These are phyloP conservation scores for Termitomyces bulborhizus DNA, from an alignment of 768 basidiomycete genomes.

Conservation along the genomic window DNA sequence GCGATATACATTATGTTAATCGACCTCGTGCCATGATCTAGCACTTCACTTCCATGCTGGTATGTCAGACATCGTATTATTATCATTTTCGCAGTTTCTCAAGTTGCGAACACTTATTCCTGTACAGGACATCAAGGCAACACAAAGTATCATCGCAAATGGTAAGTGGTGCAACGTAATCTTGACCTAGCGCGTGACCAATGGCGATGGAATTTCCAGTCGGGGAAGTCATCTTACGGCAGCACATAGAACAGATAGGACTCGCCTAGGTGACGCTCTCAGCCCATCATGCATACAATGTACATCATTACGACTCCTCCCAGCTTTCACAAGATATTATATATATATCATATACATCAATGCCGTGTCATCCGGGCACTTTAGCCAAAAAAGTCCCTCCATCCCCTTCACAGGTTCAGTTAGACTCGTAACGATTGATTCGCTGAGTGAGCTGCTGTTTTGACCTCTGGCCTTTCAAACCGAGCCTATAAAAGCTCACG, in stretches of 20 bases:
- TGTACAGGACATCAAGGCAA: constrained; percentile 57
- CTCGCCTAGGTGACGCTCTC: constrained; percentile 22
- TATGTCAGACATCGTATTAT: constrained; percentile 17
- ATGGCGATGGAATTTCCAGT: constrained; percentile 27
- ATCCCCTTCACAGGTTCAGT: neutral
- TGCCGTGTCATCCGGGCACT: too few species aligned
- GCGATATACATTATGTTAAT: neutral
- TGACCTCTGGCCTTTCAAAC: constrained; percentile 32
- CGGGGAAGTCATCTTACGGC: constrained; percentile 61
- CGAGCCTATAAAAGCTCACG: constrained; percentile 33
- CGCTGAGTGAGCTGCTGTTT: constrained; percentile 29
- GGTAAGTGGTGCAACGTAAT: constrained; percentile 29
- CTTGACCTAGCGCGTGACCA: neutral
- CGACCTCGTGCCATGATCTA: constrained; percentile 15
- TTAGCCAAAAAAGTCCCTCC: neutral
- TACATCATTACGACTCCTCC: neutral
- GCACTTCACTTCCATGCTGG: constrained; percentile 73
- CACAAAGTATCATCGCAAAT: constrained; percentile 58
- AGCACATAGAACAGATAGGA: constrained; percentile 53
- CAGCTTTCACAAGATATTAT: neutral
- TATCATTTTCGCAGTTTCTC: neutral
- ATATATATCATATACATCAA: neutral
- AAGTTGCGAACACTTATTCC: neutral
- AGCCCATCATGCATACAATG: neutral
- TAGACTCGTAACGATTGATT: constrained; percentile 27